phyloP scores from a whole-genome alignment of 805 yeast species.

The Candida suzukii region DNA sequence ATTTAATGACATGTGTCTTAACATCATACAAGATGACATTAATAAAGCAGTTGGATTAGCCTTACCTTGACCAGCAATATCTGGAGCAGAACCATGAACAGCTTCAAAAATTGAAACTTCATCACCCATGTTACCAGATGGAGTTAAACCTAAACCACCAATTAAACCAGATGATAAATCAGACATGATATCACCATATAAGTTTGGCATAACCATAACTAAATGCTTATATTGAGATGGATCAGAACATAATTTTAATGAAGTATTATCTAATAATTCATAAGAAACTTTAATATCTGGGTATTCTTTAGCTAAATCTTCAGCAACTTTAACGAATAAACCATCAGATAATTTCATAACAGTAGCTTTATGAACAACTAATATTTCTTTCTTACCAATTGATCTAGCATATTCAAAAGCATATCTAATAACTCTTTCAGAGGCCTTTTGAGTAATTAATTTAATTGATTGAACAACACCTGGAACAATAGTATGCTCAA shows the following conservation, averaged over 20 bases:
- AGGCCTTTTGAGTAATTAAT: conserved; percentile 92
- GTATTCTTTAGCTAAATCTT: conserved; percentile 83
- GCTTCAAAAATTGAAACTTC: conserved; percentile 98
- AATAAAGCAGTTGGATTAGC: conserved; percentile 98
- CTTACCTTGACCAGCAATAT: conserved; percentile 96
- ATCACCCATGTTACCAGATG: conserved; percentile 99
- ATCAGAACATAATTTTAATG: conserved; percentile 81
- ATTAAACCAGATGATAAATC: conserved; percentile 96
- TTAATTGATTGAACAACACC: conserved; percentile 98
- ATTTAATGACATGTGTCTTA: conserved; percentile 93
- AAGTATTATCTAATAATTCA: conserved; percentile 94
- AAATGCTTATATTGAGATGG: conserved; percentile 82
- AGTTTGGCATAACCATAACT: conserved; percentile 96
- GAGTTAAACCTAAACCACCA: conserved; percentile 98
- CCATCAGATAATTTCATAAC: conserved; percentile 98
- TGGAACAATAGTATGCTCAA: conserved; percentile 95
- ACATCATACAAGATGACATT: conserved; percentile 97
- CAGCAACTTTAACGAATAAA: conserved; percentile 86
- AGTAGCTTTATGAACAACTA: conserved; percentile 97
- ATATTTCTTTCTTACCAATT: conserved; percentile 78
- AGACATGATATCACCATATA: conserved; percentile 98
- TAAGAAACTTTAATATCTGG: conserved; percentile 80
- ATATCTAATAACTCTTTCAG: conserved; percentile 93
- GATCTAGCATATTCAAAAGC: conserved; percentile 95
- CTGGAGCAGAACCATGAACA: conserved; percentile 99